Evolutionary conservation across 768 basidiomycete species (phyloP), one percentile per base, ranked within the genome.

Genomic region (Pholiota molesta): DNA sequence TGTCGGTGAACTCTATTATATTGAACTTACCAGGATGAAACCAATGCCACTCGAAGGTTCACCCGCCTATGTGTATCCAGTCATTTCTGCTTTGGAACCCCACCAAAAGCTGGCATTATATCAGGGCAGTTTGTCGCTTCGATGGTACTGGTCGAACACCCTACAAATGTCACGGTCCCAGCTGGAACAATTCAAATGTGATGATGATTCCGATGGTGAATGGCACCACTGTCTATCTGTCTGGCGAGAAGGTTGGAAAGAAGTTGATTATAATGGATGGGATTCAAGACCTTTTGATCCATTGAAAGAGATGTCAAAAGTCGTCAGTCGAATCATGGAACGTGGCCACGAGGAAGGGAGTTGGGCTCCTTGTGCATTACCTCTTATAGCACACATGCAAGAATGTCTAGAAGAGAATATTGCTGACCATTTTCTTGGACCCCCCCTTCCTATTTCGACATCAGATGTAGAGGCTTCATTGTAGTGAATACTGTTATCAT

Each of bases 61-160:
- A 11, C 26, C 26, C 16, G 55, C 55, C 11, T 45, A 29, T 21
- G 28, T 19, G n/a, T 17, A n/a, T 16, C 16, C 26, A 9, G 7
- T 40, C 26, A n/a, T n/a, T n/a, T 19, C 9, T 16, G 39, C 5
- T 23, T 39, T 57, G n/a, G 10, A 16, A 5, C 42, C 42, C 17
- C 40, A 57, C 28, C 55, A 57, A 29, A 44, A 33, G 28, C 6
- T 57, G 9, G 26, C 28, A 3, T 28, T 57, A 23, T 57, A 45
- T 37, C 55, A 57, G 29, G 55, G 55, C 26, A 44, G 31, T 11
- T 57, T 42, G 55, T 57, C 55, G 6, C 55, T 57, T 28, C 21
- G 44, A 17, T 21, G 26, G 9, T 44, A 57, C 19, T 57, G 55
- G 55, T 40, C 39, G 13, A 40, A 40, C 5, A 40, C 17, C 13